These are phyloP conservation scores for Sergeia podlipaevii DNA, from an alignment of 208 protist species.

Conservation along the genomic window DNA sequence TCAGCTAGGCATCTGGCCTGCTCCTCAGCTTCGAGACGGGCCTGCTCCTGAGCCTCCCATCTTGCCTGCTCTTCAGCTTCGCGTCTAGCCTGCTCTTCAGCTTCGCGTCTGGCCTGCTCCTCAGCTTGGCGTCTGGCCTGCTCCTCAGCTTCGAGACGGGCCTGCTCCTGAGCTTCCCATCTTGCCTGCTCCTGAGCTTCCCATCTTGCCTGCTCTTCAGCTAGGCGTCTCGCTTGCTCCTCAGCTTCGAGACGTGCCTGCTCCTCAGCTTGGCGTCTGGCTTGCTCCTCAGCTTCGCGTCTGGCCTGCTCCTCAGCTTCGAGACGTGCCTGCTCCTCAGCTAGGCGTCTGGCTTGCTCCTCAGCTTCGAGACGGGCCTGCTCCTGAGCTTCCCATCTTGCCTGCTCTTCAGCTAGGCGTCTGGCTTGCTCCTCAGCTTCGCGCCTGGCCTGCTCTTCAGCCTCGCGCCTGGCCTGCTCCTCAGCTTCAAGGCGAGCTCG, in stretches of 20 bases:
- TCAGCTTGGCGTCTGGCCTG: conserved; percentile 17
- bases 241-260: conserved; percentile 85
- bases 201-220: conserved; percentile 23
- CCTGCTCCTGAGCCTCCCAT: conserved; percentile 79
- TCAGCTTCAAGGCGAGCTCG: conserved; percentile 8
- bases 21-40: too few relatives aligned
- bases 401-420: conserved; percentile 31
- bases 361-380: conserved; percentile 34
- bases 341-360: conserved; percentile 31
- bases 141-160: conserved; percentile 32
- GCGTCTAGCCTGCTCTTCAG: conserved; percentile 8
- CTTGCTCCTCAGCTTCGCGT: conserved; percentile 55
- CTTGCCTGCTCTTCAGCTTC: conserved; percentile 86
- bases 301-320: conserved; percentile 75
- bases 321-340: conserved; percentile 20
- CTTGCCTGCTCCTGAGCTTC: conserved; percentile 30
- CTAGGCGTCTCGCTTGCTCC: conserved; percentile 25
- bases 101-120: conserved; percentile 17
- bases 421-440: conserved; percentile 59
- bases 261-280: conserved; percentile 19
- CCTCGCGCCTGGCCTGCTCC: conserved; percentile 5
- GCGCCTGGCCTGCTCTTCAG: conserved; percentile 19
- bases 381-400: conserved; percentile 77
- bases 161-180: conserved; percentile 31
- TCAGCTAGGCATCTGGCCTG: too few relatives aligned